Base-by-base conservation (phyloP, 257 asterid species). In the Ballota nigra region DNA sequence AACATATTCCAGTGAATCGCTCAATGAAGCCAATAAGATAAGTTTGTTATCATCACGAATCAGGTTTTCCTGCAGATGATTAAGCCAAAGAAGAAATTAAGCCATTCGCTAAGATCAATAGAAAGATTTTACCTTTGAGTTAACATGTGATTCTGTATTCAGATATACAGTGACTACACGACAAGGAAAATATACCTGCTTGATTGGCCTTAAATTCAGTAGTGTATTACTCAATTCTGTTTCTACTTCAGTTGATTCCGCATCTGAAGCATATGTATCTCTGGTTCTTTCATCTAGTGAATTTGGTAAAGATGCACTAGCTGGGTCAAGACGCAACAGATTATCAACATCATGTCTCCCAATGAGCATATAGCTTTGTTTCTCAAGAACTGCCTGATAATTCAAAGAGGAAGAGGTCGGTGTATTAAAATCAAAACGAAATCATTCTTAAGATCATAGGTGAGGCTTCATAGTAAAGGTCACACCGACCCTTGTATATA, bases 311-410 rank as follows among this genome's bases (percentile, higher is more conserved):
- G 92, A 87, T 59, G 88, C 84, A 82, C 94, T 88, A 66, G 97
- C 89, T 29, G 96, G 92, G 84, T 92, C 98, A 77, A 84, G 86
- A 26, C 81, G 95, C 91, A 95, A 83, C 78, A 92, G 88, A 77
- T 92, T 89, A 75, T 95, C 97, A 63, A 95, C 80, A 43, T 95
- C 99, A 83, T 95, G 91, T 78, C 99, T 88, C 73, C 99, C 99
- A 67, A 95, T 92, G 73, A 95, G 96, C 98, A 92, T 92, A 76
- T 92, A 95, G 83, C 99, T 95, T 85, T 89, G 98, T 88, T 95
- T 95, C 90, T 95, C 99, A 68, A 95, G 97, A 81, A 95, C 99
- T 67, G 99, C 98, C 99, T 95, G 90, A 77, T 82, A 80, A 77
- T 66, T 69, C 72, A 78, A 71, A 62, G 77, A 80, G 58, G 41